A percentile compares a stretch with the other conserved stretches of the same genome.
These are phyloP conservation scores for Cladosporium sp. DNA, from an alignment of 2,329 filamentous ascomycete genomes.

Conservation along the genomic window DNA sequence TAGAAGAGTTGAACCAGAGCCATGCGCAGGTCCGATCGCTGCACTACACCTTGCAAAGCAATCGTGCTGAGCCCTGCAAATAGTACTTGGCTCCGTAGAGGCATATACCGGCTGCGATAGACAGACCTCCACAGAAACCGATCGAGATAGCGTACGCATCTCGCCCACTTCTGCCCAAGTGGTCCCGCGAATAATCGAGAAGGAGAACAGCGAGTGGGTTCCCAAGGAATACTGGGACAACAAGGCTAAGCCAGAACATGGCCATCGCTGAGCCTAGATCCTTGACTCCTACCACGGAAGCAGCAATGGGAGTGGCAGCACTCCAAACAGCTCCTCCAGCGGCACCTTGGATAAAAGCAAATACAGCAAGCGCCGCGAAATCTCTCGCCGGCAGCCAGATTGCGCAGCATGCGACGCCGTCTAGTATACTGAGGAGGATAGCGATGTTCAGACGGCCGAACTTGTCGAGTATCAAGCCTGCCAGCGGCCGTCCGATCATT, in stretches of 20 bases:
- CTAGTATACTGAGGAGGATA: neutral
- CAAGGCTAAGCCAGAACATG: slow-evolving; percentile 5
- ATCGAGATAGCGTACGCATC: slow-evolving; percentile 7
- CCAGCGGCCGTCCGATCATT: slow-evolving; percentile 4
- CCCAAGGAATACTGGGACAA: neutral
- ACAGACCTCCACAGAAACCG: slow-evolving; percentile 5
- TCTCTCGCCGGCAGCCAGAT: slow-evolving; percentile 4
- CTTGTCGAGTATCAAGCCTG: slow-evolving; percentile 3
- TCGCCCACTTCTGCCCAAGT: neutral
- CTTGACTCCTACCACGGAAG: slow-evolving; percentile 2
- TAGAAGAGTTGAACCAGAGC: too few relatives aligned
- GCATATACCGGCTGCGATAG: neutral
- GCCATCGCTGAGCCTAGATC: slow-evolving; percentile 6
- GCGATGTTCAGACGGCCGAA: slow-evolving; percentile 6
- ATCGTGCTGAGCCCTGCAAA: neutral
- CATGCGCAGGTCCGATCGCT: neutral
- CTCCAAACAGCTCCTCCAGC: slow-evolving; percentile 4
- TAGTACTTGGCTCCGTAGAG: slow-evolving; percentile 3
- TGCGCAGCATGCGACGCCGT: slow-evolving; percentile 7
- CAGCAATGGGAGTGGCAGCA: neutral
- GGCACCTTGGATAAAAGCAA: slow-evolving; percentile 2
- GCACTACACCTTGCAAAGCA: neutral
- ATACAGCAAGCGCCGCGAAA: neutral
- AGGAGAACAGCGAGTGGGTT: slow-evolving; percentile 6
- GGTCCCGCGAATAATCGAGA: neutral